Evolutionary conservation across 1,284 basidiomycete genomes (phyloP).

Genomic region (Apiotrichum siamense): DNA sequence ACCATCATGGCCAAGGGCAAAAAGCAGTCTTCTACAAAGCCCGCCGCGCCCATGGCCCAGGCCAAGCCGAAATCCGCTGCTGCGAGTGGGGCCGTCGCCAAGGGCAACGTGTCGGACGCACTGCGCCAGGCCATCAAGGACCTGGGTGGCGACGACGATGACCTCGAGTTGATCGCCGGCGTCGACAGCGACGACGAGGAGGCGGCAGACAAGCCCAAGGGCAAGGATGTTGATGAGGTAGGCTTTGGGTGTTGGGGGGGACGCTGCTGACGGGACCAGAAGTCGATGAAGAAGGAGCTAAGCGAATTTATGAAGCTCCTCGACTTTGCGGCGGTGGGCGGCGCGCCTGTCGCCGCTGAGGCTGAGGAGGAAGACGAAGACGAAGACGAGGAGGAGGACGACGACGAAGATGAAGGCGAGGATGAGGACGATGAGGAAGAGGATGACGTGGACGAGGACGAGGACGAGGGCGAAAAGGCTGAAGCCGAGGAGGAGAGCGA

Average conservation of each 20-base stretch:
- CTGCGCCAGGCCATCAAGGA: slow-evolving; percentile 49
- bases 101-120: slow-evolving; percentile 31
- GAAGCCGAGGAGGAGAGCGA: slow-evolving; percentile 40
- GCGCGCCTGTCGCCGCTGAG: slow-evolving; percentile 27
- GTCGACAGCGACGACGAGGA: slow-evolving; percentile 48
- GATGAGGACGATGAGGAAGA: slow-evolving; percentile 29
- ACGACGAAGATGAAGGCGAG: slow-evolving; percentile 34
- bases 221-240: slow-evolving; percentile 35
- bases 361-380: slow-evolving; percentile 25
- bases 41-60: neutral
- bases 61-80: no score
- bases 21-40: neutral
- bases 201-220: slow-evolving; percentile 18
- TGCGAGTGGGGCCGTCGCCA: no score
- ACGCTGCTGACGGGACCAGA: slow-evolving; percentile 24
- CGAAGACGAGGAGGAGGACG: slow-evolving; percentile 39
- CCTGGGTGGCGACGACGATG: slow-evolving; percentile 54
- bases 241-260: slow-evolving; percentile 1
- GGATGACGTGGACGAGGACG: slow-evolving; percentile 19
- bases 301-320: slow-evolving; percentile 58
- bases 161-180: slow-evolving; percentile 51
- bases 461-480: slow-evolving; percentile 32
- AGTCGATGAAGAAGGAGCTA: slow-evolving; percentile 55
- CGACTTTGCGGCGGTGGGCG: slow-evolving; percentile 46
- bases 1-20: slow-evolving; percentile 15